Percentiles rank a stretch among this genome's conserved stretches.
phyloP scores from a whole-genome alignment of 352 stramenopile species.

The Pythium aphanidermatum region DNA sequence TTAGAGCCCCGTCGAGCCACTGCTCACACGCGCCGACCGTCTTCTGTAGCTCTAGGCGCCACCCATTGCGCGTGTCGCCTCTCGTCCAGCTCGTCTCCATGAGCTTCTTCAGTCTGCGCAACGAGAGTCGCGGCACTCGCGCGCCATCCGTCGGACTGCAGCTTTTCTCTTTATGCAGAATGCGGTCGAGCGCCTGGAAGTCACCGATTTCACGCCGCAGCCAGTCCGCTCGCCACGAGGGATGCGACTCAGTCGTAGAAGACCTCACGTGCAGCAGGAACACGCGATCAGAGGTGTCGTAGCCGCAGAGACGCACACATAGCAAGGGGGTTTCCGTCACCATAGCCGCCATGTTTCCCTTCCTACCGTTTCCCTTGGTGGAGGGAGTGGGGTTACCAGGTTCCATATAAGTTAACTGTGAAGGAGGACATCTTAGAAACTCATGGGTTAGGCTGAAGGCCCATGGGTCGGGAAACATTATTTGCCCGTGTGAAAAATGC shows the following conservation, averaged over 20 bases:
- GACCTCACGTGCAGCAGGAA: slow-evolving; percentile 4
- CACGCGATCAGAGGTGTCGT: slow-evolving; percentile 7
- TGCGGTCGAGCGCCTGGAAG: slow-evolving; percentile 21
- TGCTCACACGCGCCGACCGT: slow-evolving; percentile 41
- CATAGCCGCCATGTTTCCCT: too few species aligned
- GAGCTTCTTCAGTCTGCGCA: slow-evolving; percentile 49
- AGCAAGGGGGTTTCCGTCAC: not conserved
- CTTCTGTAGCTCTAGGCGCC: slow-evolving; percentile 59
- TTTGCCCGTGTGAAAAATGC: too few species aligned
- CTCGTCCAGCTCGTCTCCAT: slow-evolving; percentile 43
- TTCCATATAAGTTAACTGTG: too few species aligned
- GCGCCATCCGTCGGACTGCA: not conserved
- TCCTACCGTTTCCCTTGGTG: too few species aligned
- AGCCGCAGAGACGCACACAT: slow-evolving; percentile 7
- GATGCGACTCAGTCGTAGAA: not conserved
- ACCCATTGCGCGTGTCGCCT: slow-evolving; percentile 32
- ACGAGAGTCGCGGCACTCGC: slow-evolving; percentile 33
- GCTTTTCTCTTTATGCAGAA: not conserved
- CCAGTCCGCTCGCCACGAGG: not conserved
- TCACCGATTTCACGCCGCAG: slow-evolving; percentile 14
- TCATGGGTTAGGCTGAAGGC: too few species aligned
- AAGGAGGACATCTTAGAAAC: too few species aligned
- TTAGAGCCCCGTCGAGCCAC: slow-evolving; percentile 47
- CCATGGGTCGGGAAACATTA: too few species aligned
- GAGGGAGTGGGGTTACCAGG: too few species aligned